Conservation (phyloP, 805 yeast species). For the Blastobotrys peoriensis region DNA sequence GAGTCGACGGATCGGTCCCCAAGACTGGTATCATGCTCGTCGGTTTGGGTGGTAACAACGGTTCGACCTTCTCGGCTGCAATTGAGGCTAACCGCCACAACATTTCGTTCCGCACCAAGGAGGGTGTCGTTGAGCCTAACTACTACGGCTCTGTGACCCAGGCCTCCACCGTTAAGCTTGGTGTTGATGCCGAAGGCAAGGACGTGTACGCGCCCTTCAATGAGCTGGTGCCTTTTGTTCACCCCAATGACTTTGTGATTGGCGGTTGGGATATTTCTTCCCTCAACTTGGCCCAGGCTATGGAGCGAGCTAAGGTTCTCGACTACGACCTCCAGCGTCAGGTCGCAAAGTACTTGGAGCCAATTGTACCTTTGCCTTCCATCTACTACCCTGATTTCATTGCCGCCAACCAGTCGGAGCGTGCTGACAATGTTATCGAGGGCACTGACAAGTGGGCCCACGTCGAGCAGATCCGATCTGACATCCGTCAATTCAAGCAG, state of each 20-base stretch:
- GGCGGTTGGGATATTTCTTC: constrained; percentile 94
- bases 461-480: constrained; percentile 78
- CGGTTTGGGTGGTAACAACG: constrained; percentile 96
- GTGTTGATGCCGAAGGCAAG: constrained; percentile 73
- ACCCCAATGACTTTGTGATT: constrained; percentile 84
- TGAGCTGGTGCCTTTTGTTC: constrained; percentile 77
- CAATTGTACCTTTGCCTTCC: constrained; percentile 69
- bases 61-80: constrained; percentile 84
- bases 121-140: constrained; percentile 69
- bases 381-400: constrained; percentile 94
- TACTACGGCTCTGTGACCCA: constrained; percentile 95
- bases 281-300: constrained; percentile 65
- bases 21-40: constrained; percentile 85
- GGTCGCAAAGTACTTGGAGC: constrained; percentile 56
- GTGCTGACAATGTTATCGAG: constrained; percentile 84
- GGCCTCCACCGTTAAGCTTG: constrained; percentile 82
- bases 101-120: constrained; percentile 72
- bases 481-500: constrained; percentile 71
- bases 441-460: constrained; percentile 78
- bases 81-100: constrained; percentile 78
- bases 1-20: constrained; percentile 74
- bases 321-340: constrained; percentile 79
- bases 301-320: constrained; percentile 79
- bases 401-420: constrained; percentile 86
- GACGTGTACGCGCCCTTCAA: constrained; percentile 93